Evolutionary conservation across 345 rosid genomes (phyloP).

Genomic region (Eutrema japonicum): DNA sequence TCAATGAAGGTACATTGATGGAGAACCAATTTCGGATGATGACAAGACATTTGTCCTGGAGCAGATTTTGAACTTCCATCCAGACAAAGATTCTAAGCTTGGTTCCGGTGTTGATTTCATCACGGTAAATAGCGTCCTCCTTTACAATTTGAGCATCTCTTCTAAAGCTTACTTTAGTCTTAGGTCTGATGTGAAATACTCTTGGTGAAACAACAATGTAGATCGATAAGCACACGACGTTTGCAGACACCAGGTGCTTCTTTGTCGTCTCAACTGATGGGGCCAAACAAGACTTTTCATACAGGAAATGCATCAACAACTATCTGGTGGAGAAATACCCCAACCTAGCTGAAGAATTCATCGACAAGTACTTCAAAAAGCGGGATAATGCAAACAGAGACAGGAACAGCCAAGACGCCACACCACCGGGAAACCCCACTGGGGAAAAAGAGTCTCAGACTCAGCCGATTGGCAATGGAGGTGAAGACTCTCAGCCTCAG

Average conservation of each 20-base stretch:
- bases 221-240: conserved; percentile 69
- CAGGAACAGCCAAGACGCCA: conserved; percentile 41
- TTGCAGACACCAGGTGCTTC: conserved; percentile 71
- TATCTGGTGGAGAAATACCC: conserved; percentile 67
- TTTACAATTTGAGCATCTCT: conserved; percentile 1
- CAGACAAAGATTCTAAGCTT: conserved; percentile 68
- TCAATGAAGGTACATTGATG: conserved; percentile 73
- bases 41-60: conserved; percentile 69
- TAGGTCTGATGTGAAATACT: conserved; percentile 11
- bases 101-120: conserved; percentile 80
- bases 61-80: conserved; percentile 73
- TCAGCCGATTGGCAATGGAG: background rate
- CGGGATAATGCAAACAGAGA: conserved; percentile 49
- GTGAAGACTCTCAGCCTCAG: background rate
- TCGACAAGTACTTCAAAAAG: conserved; percentile 61
- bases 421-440: conserved; percentile 28
- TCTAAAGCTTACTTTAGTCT: background rate
- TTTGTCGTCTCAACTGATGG: conserved; percentile 76
- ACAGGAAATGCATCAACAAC: conserved; percentile 69
- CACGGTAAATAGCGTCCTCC: conserved; percentile 53
- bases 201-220: conserved; percentile 42
- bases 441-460: conserved; percentile 25
- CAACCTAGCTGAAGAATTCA: conserved; percentile 61
- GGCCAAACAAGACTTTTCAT: conserved; percentile 72
- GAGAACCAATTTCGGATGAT: conserved; percentile 69